A percentile compares a stretch with the other conserved stretches of the same genome.
These are phyloP conservation scores for Coriolopsis trogii DNA, from an alignment of 1,284 basidiomycete species.

Conservation along the genomic window DNA sequence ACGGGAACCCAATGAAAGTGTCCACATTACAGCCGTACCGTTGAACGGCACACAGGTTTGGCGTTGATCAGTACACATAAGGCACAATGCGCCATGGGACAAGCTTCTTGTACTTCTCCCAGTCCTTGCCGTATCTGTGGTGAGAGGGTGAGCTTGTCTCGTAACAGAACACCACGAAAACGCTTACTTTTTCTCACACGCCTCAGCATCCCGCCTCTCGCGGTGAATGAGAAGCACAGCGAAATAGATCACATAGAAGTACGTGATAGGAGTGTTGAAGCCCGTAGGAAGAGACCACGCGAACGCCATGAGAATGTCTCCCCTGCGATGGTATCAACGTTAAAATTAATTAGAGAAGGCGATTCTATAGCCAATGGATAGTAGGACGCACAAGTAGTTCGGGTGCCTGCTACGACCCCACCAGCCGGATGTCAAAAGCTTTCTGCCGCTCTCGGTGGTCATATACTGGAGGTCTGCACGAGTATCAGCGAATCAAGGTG, in stretches of 20 bases:
- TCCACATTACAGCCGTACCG: no score
- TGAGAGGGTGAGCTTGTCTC: no score
- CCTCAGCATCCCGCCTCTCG: slow-evolving; percentile 91
- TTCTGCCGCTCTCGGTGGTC: slow-evolving; percentile 85
- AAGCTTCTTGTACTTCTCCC: slow-evolving; percentile 84
- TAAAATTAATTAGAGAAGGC: not conserved
- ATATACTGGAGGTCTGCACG: slow-evolving; percentile 76
- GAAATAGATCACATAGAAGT: slow-evolving; percentile 95
- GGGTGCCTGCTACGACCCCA: slow-evolving; percentile 96
- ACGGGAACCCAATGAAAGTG: no score
- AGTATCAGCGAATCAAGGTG: not conserved
- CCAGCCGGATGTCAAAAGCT: slow-evolving; percentile 94
- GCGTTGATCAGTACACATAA: slow-evolving; percentile 67
- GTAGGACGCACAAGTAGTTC: slow-evolving; percentile 76
- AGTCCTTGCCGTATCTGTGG: slow-evolving; percentile 77
- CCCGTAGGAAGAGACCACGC: slow-evolving; percentile 96
- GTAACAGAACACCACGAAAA: no score
- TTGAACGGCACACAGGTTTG: no score
- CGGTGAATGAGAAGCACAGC: slow-evolving; percentile 89
- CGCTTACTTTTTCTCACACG: slow-evolving; percentile 86
- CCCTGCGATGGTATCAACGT: slow-evolving; percentile 44
- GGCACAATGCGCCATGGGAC: slow-evolving; percentile 90
- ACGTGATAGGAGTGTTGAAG: slow-evolving; percentile 91
- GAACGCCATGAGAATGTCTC: slow-evolving; percentile 88
- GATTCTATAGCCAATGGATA: not conserved